Evolutionary conservation across 2,329 filamentous ascomycete species (phyloP), one percentile per base, ranked within the genome.

Genomic region (Karstenula rhodostoma): DNA sequence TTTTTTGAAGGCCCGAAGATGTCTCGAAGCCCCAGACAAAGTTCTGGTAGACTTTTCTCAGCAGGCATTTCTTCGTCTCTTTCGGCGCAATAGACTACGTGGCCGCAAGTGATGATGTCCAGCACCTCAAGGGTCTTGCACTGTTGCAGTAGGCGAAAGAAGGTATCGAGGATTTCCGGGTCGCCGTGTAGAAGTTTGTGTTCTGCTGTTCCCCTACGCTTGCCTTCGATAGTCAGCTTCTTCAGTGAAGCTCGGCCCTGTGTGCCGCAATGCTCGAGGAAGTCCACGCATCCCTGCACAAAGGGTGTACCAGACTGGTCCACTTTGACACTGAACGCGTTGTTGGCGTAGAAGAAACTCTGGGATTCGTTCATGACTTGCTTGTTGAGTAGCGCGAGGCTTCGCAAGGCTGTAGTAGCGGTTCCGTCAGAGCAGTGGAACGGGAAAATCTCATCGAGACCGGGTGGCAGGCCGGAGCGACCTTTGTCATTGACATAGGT

Each of bases 291-390:
- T 3, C 4, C 23, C 44, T 3, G 5, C 12, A 47, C 19, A 15
- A 13, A 47, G 17, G 12, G 3, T 3, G 17, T 15, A 19, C 17
- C 46, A 19, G 25, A 5, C 44, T 32, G 25, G 17, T 48, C 15
- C 7, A 46, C 46, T 15, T 8, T 9, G 10, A 25, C 2, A 12
- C 32, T 15, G 46, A 46, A 46, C 8, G 5, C 10, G 22, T 46
- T 46, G 43, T 46, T 19, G 43, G 43, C 43, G 43, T 46, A 46
- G 43, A 46, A 46, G 43, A 46, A 46, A 19, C 7, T 19, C 17
- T 19, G 40, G 2, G 40, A 2, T 9, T 43, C 17, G 4, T 43
- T 43, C n/a, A 3, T n/a, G 40, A 10, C 3, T 22, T 43, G 40
- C 19, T 22, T n/a, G 40, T 43, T 43, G 17, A 22, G 17, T 3